A percentile compares a stretch with the other conserved stretches of the same genome.
Conservation (phyloP, 352 stramenopile species). For the Blastocystis sp. region DNA sequence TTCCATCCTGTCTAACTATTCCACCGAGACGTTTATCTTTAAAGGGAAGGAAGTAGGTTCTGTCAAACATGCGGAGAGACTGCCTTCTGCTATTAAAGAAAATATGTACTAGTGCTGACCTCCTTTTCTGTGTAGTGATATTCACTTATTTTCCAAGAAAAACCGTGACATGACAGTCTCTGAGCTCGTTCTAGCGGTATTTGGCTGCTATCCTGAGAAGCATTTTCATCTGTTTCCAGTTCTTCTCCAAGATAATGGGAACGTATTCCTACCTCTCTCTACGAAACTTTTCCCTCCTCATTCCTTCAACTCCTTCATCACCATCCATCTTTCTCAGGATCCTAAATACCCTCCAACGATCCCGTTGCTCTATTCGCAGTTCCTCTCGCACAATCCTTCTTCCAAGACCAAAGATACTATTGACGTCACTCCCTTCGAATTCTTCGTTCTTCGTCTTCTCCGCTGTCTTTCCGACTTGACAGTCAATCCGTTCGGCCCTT, state of each 20-base stretch:
- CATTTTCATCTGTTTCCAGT: slow-evolving; percentile 24
- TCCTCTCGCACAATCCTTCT: not conserved
- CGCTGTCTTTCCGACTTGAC: not conserved
- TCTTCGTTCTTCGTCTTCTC: slow-evolving; percentile 31
- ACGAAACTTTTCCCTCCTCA: not conserved
- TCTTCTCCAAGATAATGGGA: slow-evolving; percentile 26
- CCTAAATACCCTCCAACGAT: not conserved
- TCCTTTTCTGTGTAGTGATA: not conserved
- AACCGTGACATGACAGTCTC: not conserved
- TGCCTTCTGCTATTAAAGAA: not conserved
- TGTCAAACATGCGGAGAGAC: not conserved
- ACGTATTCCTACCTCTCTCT: not conserved
- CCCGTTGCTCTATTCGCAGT: slow-evolving; percentile 16
- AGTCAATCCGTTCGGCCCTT: not conserved
- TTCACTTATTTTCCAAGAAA: not conserved
- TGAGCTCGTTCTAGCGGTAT: slow-evolving; percentile 38
- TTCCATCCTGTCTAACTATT: slow-evolving; percentile 27
- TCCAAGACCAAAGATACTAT: not conserved
- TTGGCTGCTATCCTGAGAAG: not conserved
- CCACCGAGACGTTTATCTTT: slow-evolving; percentile 28
- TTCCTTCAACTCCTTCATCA: slow-evolving; percentile 27
- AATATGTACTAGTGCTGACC: not conserved
- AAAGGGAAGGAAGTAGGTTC: slow-evolving; percentile 6
- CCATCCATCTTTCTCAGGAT: not conserved
- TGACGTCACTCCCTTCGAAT: slow-evolving; percentile 29